These are phyloP conservation scores for Solanum tarapatanum DNA, from an alignment of 257 asterid species.

Conservation along the genomic window DNA sequence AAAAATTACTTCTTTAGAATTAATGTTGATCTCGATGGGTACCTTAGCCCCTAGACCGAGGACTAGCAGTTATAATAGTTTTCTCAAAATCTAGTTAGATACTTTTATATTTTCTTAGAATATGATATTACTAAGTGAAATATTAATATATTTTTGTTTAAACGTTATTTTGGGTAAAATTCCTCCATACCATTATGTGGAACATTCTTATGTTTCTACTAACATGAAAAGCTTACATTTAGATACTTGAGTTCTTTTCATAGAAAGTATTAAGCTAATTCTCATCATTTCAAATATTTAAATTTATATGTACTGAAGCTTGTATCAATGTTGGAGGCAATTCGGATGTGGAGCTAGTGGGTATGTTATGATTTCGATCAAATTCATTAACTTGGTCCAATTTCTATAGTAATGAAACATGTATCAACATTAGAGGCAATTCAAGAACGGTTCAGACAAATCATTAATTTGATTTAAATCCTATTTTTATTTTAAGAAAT, in stretches of 20 bases:
- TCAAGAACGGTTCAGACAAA: no score
- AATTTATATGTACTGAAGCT: background rate
- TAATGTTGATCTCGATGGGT: background rate
- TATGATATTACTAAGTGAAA: no score
- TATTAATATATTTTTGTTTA: background rate
- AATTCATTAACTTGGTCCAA: background rate
- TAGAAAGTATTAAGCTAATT: background rate
- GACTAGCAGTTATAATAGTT: background rate
- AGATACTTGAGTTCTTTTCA: background rate
- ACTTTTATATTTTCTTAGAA: background rate
- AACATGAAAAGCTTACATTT: background rate
- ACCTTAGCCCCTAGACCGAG: background rate
- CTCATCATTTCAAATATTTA: background rate
- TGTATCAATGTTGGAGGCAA: background rate
- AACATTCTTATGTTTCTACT: background rate
- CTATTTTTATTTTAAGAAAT: no score
- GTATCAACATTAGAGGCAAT: background rate
- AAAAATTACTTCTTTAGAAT: no score
- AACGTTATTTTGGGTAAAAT: background rate
- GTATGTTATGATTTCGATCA: no score
- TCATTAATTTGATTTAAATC: no score
- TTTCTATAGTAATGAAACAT: background rate
- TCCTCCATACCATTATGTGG: background rate
- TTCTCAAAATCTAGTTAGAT: background rate
- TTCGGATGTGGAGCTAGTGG: background rate